Evolutionary conservation across 257 asterid genomes (phyloP), one percentile per base, ranked within the genome.

Genomic region (Rauvolfia tetraphylla): DNA sequence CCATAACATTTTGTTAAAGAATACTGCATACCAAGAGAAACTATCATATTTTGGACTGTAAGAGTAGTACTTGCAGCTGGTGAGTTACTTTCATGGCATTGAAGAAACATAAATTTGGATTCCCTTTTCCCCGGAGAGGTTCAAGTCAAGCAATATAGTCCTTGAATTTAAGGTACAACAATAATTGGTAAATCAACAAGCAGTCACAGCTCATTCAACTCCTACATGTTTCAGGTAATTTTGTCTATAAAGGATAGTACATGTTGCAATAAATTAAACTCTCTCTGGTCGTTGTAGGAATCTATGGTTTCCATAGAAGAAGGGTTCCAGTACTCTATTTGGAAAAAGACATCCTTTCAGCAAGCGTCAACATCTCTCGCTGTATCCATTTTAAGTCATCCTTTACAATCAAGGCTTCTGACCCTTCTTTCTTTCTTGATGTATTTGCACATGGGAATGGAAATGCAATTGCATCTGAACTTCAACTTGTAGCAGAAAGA

Each of bases 271-370:
- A 76, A 73, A 79, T 49, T 81, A n/a, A n/a, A n/a, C 73, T 33
- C 85, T 15, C 12, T 13, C 1, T 67, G 42, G 33, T 38, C 49
- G 2, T 67, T 67, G 46, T 66, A 83, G 89, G 87, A 80, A 79
- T 85, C 82, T 78, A 78, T 79, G 85, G 84, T 76, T 84, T 85
- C 78, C 78, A 71, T 69, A 76, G 82, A 79, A 70, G 79, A 76
- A 82, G 78, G 68, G 76, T 56, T 79, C 76, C 34, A 42, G 54
- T 46, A 3, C 70, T 59, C 25, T 29, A 66, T 65, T 59, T 59
- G 65, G 76, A 38, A 66, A 38, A 59, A 46, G 72, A 70, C 72
- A 48, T 62, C 61, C 31, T 7, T 44, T 23, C 3, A 18, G 23
- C 15, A 31, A 33, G 71, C 13, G 57, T 11, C 62, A 27, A 14